Percentiles rank a stretch among this genome's conserved stretches.
Conservation (phyloP, 75 land plant genomes). For the Larix kaempferi region DNA sequence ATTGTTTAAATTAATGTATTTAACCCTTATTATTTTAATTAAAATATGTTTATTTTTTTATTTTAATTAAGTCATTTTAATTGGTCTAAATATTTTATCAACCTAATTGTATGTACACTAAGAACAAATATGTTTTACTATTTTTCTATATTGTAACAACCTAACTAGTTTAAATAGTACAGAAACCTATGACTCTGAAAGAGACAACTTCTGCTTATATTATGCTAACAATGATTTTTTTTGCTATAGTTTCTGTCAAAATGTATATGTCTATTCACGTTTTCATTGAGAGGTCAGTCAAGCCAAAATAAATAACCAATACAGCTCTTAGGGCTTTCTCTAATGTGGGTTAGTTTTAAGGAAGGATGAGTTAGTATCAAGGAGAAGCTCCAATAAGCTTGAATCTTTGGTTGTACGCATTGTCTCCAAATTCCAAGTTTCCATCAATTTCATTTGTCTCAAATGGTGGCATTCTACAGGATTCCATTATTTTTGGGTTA, state of each 20-base stretch:
- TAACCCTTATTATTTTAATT: too few species aligned
- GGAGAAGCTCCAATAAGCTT: neutral
- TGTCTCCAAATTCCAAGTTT: neutral
- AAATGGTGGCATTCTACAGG: conserved; percentile 26
- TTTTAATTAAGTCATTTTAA: too few species aligned
- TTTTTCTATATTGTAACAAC: too few species aligned
- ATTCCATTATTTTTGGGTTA: conserved; percentile 14
- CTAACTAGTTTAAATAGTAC: neutral
- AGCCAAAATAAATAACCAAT: neutral
- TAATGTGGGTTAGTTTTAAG: neutral
- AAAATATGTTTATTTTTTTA: too few species aligned
- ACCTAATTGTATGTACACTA: too few species aligned
- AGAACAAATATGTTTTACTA: too few species aligned
- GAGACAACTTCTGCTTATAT: neutral
- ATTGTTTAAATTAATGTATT: too few species aligned
- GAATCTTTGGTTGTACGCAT: conserved; percentile 4
- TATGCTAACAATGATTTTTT: neutral
- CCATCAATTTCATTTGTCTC: conserved; percentile 32
- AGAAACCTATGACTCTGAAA: neutral
- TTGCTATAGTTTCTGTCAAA: neutral
- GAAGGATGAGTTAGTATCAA: neutral
- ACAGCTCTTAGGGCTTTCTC: too few species aligned
- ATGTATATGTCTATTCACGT: neutral
- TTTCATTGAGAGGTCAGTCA: neutral
- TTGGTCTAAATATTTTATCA: too few species aligned